Base-by-base conservation (phyloP, 176 grass and related monocot genomes). In the Microstegium vimineum region DNA sequence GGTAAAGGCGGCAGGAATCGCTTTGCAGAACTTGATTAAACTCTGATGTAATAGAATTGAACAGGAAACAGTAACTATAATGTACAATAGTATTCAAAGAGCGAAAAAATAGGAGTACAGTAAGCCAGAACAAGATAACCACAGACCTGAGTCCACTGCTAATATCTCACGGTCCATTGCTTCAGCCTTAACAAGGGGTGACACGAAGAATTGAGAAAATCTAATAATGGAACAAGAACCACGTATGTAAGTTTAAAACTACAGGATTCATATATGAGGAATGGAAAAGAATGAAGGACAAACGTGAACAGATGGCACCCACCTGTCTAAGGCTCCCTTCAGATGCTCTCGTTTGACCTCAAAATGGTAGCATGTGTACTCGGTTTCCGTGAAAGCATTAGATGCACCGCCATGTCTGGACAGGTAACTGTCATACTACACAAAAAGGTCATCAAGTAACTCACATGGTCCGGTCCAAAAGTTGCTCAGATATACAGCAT, bases 181-280 rank as follows among this genome's bases (percentile, higher is more conserved):
- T 76, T 98, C 95, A 41, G 88, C 84, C 78, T 98, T 98, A 80
- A 98, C 83, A 87, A 98, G 91, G 31, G 95, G 95, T 54, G 95
- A 98, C 84, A 98, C 84, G 88, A 98, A 98, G 84, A 98, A 94
- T 64, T 98, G 92, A 80, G 88, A 94, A 89, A 98, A 98, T 83
- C 95, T 98, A 90, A 90, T 60, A 57, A 87, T 73, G 71, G 23
- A 89, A 82, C 75, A 41, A 91, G 47, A 71, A 83, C 42, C 23
- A 87, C 46, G 18, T 67, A 85, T 66, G 82, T 22, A 51, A 69
- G 49, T 52, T 81, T 65, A 60, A 77, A 84, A 82, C 37, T 37
- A 80, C 31, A 41, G 14, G 68, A 83, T 62, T 81, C 12, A 77
- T 62, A 30, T 46, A 78, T 28, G 30, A 47, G 73, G 11, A 76